These are phyloP conservation scores for Candida pseudoglaebosa DNA, from an alignment of 805 yeast genomes.

Conservation along the genomic window DNA sequence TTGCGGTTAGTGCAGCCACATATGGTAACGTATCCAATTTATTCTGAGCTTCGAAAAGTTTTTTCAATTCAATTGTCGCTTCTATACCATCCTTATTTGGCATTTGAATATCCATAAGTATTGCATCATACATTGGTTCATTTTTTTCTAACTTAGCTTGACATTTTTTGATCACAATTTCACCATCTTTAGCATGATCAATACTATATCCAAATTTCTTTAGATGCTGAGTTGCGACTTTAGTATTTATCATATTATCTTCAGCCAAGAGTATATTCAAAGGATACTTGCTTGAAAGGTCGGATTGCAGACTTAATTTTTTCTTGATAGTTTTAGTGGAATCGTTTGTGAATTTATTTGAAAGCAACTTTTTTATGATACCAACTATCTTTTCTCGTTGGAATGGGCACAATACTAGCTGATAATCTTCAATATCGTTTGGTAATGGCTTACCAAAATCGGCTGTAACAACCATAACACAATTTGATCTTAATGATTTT, in stretches of 20 bases:
- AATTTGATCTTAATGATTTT: conserved; percentile 4
- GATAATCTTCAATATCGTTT: conserved; percentile 17
- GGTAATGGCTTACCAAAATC: conserved; percentile 27
- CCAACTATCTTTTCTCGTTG: conserved; percentile 21
- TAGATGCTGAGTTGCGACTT: conserved; percentile 48
- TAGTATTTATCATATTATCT: conserved; percentile 48
- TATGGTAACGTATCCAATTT: conserved; percentile 24
- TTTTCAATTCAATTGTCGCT: conserved; percentile 38
- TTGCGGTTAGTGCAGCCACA: conserved; percentile 47
- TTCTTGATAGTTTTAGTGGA: not conserved
- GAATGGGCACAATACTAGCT: conserved; percentile 27
- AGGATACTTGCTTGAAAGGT: conserved; percentile 25
- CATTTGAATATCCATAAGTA: conserved; percentile 56
- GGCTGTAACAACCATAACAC: conserved; percentile 21
- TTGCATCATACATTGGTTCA: conserved; percentile 40
- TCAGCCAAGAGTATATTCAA: conserved; percentile 51
- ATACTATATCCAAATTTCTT: conserved; percentile 48
- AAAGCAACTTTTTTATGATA: conserved; percentile 6
- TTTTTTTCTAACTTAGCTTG: conserved; percentile 20
- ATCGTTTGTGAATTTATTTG: not conserved
- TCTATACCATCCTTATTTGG: conserved; percentile 56
- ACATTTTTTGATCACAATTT: conserved; percentile 38
- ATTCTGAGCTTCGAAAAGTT: conserved; percentile 21
- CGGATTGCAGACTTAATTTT: not conserved
- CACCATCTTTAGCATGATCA: conserved; percentile 51